A percentile compares a stretch with the other conserved stretches of the same genome.
These are phyloP conservation scores for Piper betle DNA, from an alignment of 164 flowering plant genomes.

Conservation along the genomic window DNA sequence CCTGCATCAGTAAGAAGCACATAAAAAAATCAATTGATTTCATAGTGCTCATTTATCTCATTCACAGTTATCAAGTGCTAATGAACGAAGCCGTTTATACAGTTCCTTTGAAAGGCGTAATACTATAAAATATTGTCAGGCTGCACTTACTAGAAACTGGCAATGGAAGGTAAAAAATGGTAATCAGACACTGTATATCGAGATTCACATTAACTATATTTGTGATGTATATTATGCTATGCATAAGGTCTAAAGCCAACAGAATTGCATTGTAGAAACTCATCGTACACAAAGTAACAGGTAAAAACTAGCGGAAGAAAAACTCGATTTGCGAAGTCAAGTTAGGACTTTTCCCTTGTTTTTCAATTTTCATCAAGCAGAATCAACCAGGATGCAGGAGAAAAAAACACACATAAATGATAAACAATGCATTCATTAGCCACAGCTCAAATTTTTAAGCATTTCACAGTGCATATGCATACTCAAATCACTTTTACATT, in stretches of 20 bases:
- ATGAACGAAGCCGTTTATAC: not conserved
- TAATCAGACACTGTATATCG: too few species aligned
- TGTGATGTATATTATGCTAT: too few species aligned
- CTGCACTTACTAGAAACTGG: too few species aligned
- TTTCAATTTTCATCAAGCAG: not conserved
- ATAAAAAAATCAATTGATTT: not conserved
- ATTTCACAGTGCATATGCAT: too few species aligned
- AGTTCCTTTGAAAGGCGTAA: not conserved
- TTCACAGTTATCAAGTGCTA: not conserved
- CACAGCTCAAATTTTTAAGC: too few species aligned
- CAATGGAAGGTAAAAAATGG: too few species aligned
- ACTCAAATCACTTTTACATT: too few species aligned
- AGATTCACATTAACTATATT: too few species aligned
- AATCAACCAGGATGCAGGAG: too few species aligned
- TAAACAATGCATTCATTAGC: not conserved
- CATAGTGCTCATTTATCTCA: not conserved
- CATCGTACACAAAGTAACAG: not conserved
- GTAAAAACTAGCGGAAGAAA: not conserved
- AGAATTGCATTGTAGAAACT: not conserved
- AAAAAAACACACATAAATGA: too few species aligned
- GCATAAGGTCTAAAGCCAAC: not conserved
- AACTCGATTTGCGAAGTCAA: not conserved
- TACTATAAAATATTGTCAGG: not conserved
- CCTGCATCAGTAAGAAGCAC: conserved; percentile 28
- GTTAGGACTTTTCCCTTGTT: too few species aligned